phyloP scores from a whole-genome alignment of 176 grass and related monocot genomes.

The Triticum timopheevii region DNA sequence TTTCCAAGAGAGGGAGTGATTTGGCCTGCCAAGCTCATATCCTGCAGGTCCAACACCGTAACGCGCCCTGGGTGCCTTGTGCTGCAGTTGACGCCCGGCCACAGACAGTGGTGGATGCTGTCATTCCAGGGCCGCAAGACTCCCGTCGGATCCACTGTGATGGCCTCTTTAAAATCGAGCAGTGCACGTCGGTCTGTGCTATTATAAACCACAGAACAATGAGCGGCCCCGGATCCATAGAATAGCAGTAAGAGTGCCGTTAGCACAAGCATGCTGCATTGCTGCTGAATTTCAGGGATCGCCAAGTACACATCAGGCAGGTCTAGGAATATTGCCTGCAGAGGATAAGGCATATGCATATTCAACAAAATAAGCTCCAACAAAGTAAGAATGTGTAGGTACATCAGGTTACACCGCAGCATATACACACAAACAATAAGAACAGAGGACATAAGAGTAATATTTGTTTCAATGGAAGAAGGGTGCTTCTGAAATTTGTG shows the following conservation, averaged over 20 bases:
- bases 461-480: no score
- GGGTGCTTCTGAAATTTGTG: no score
- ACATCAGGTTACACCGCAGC: no score
- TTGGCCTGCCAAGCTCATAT: background rate
- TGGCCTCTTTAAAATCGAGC: background rate
- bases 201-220: background rate
- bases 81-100: background rate
- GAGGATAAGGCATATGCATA: background rate
- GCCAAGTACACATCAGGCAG: background rate
- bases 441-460: no score
- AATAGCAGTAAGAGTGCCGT: background rate
- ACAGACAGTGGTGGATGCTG: background rate
- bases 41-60: background rate
- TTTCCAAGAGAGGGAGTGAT: background rate
- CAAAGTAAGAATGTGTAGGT: no score
- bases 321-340: background rate
- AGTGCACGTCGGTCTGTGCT: background rate
- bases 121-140: background rate
- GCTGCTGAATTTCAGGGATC: background rate
- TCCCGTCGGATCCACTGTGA: background rate
- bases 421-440: no score
- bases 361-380: no score
- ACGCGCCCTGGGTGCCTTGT: background rate
- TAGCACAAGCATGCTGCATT: background rate
- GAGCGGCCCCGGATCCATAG: background rate